Evolutionary conservation across 1,284 basidiomycete species (phyloP), one percentile per base, ranked within the genome.

Genomic region (Ustilago sp.): DNA sequence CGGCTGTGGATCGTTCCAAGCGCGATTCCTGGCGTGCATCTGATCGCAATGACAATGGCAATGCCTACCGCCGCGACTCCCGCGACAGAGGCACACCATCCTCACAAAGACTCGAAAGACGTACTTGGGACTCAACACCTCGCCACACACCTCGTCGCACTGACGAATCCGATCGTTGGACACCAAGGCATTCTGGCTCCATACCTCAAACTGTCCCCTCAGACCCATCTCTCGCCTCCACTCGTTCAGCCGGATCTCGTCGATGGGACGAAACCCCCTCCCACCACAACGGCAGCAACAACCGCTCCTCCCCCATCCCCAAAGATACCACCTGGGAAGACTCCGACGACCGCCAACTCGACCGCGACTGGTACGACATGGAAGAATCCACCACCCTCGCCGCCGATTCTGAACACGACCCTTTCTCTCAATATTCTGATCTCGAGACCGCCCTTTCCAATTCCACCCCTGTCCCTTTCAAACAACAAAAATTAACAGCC

Each of bases 331-430:
- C 57, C 15, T 83, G 82, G 82, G 83, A 83, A 35, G 64, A 80
- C 31, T 28, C 48, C 11, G 81, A 84, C 28, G 80, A 74, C 13
- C 59, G 63, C 12, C 58, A 68, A 31, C 68, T 84, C 15, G 74
- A 82, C 35, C 77, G 83, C 11, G 80, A 84, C 52, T 85, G 84
- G 83, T 85, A 86, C 63, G 65, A 72, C 28, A 83, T 80, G 74
- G 83, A 85, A 32, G 83, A 83, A 53, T 79, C 73, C 31, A 80
- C 63, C 11, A 75, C 88, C 80, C 88, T 38, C 11, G 59, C 87
- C 6, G 94, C 93, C 5, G 93, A 95, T 70, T 93, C 94, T 58
- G 95, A 94, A 74, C 92, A 94, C 85, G 97, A 97, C 82, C 94
- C 94, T 0, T 91, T 99, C 45, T 89, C 94, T 0, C 93, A 96